Percentiles rank a stretch among this genome's conserved stretches.
These are phyloP conservation scores for Ganoderma boninense DNA, from an alignment of 1,284 basidiomycete genomes.

Conservation along the genomic window DNA sequence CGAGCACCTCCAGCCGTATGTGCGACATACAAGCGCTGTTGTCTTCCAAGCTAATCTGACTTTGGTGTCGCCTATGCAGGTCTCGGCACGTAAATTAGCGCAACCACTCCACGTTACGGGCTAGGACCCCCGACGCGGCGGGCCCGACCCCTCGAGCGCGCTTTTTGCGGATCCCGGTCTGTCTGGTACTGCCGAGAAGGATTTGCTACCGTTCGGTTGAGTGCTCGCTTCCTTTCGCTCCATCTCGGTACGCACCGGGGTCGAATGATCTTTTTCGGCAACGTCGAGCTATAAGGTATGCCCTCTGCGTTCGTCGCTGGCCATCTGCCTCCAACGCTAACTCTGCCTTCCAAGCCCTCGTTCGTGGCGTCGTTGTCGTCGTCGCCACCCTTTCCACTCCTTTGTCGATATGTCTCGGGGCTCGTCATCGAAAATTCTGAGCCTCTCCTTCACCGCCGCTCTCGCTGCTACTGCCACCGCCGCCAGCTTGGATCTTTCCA, in stretches of 20 bases:
- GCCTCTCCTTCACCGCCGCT: background rate
- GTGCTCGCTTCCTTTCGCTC: background rate
- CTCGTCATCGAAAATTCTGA: background rate
- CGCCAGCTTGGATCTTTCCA: constrained; percentile 21
- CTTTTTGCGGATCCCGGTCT: background rate
- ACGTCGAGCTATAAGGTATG: background rate
- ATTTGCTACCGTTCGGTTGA: background rate
- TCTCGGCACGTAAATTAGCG: background rate
- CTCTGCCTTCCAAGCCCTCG: background rate
- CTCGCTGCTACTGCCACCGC: constrained; percentile 14
- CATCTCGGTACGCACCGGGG: background rate
- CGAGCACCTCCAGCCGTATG: background rate
- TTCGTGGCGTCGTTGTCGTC: background rate
- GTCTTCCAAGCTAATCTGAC: background rate
- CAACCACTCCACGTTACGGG: background rate
- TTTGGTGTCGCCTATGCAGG: background rate
- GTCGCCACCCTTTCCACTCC: background rate
- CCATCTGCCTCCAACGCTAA: background rate
- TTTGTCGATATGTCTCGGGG: background rate
- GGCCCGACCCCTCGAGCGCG: background rate
- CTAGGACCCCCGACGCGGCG: background rate
- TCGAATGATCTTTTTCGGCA: background rate
- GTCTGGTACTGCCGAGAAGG: background rate
- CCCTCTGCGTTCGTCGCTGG: background rate
- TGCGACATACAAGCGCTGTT: background rate